Conservation (phyloP, 108 stramenopile genomes). For the Phaeodactylum tricornutum region DNA sequence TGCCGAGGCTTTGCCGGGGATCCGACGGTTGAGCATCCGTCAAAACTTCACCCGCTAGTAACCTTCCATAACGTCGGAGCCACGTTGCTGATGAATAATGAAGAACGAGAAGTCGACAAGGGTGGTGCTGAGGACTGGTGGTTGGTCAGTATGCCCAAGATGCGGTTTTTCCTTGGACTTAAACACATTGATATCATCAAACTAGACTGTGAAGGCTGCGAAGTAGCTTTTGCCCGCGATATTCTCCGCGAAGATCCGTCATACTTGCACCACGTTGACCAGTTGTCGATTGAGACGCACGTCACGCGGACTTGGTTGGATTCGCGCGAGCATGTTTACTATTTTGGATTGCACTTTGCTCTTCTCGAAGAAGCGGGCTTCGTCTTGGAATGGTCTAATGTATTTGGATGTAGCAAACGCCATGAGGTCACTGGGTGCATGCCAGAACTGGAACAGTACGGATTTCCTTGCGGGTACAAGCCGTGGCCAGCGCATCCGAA, state of each 20-base stretch:
- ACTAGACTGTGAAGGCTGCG: conserved; percentile 58
- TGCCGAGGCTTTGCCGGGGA: conserved; percentile 61
- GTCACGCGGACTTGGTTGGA: conserved; percentile 49
- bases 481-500: conserved; percentile 29
- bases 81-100: conserved; percentile 34
- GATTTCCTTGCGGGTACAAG: conserved; percentile 34
- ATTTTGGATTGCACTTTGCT: conserved; percentile 41
- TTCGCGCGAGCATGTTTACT: conserved; percentile 40
- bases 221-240: conserved; percentile 44
- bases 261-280: conserved; percentile 43
- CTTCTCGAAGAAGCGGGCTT: conserved; percentile 62
- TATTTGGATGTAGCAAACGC: conserved; percentile 33
- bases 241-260: conserved; percentile 46
- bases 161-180: conserved; percentile 25
- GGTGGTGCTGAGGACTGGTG: conserved; percentile 39
- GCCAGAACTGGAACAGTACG: conserved; percentile 25
- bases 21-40: conserved; percentile 48
- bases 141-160: conserved; percentile 26
- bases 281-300: conserved; percentile 52
- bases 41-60: conserved; percentile 35
- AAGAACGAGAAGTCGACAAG: conserved; percentile 36
- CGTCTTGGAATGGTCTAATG: conserved; percentile 17
- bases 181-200: conserved; percentile 33
- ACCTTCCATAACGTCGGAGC: conserved; percentile 57
- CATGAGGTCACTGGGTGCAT: conserved; percentile 43